Conservation (phyloP, 768 basidiomycete genomes). For the Russula lepida region DNA sequence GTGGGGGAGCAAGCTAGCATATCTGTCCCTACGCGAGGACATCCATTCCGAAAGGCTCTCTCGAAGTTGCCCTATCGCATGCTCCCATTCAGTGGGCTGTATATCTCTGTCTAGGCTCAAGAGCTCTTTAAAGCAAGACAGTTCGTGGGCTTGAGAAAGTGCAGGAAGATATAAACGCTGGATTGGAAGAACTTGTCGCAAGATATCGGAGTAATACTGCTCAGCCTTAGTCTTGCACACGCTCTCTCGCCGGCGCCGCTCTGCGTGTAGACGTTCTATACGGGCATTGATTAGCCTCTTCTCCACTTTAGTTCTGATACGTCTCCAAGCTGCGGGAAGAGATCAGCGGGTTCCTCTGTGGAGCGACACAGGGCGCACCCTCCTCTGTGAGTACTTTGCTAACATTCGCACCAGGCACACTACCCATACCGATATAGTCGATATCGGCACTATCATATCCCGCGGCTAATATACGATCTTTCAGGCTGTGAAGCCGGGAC, state of each 20-base stretch:
- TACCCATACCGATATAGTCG: not conserved
- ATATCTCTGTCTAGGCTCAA: conserved; percentile 1
- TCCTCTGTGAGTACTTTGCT: conserved; percentile 12
- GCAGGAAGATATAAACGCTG: conserved; percentile 14
- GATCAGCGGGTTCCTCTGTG: not conserved
- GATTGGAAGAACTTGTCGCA: conserved; percentile 8
- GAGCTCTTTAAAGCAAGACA: conserved; percentile 17
- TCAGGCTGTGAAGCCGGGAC: not conserved
- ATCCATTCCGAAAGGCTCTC: conserved; percentile 16
- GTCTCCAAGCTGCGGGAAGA: conserved; percentile 11
- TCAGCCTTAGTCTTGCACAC: not conserved
- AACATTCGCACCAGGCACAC: conserved; percentile 9
- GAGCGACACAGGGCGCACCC: not conserved
- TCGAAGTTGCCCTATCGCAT: not conserved
- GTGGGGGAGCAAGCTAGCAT: not conserved
- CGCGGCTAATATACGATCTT: not conserved
- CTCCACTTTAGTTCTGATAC: conserved; percentile 8
- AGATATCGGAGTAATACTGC: not conserved
- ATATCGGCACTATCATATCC: conserved; percentile 17
- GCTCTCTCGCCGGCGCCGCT: not conserved
- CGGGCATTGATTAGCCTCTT: not conserved
- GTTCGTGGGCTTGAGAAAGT: not conserved
- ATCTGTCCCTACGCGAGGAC: not conserved
- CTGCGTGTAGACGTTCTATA: not conserved
- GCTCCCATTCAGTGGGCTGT: conserved; percentile 5